phyloP scores from a whole-genome alignment of 2,329 filamentous ascomycete genomes.

The Conoideocrella luteorostrata region DNA sequence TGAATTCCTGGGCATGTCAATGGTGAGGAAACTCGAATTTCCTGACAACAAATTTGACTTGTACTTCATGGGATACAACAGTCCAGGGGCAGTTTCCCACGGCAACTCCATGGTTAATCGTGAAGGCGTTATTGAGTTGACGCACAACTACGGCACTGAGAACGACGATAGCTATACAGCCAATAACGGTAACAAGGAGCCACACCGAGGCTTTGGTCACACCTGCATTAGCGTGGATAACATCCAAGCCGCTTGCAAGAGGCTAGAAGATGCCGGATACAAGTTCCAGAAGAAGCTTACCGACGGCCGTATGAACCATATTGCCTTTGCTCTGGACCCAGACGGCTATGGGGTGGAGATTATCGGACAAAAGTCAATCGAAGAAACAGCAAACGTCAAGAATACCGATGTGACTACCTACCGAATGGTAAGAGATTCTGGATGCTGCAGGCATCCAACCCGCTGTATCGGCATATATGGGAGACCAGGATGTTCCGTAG shows the following conservation, averaged over 20 bases:
- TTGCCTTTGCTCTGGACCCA: constrained; percentile 86
- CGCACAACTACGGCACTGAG: constrained; percentile 83
- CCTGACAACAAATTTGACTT: constrained; percentile 89
- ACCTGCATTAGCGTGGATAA: constrained; percentile 77
- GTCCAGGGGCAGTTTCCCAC: constrained; percentile 64
- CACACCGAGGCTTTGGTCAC: constrained; percentile 77
- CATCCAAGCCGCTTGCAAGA: constrained; percentile 82
- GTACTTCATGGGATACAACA: constrained; percentile 90
- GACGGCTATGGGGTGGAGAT: constrained; percentile 86
- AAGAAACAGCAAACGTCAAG: constrained; percentile 65
- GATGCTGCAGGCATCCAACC: neutral
- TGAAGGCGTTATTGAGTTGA: constrained; percentile 84
- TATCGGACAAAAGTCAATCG: constrained; percentile 63
- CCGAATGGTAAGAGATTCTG: constrained; percentile 47
- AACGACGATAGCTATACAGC: constrained; percentile 72
- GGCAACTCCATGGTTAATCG: constrained; percentile 71
- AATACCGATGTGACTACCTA: constrained; percentile 72
- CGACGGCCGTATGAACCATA: constrained; percentile 79
- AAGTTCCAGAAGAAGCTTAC: constrained; percentile 91
- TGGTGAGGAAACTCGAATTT: constrained; percentile 73
- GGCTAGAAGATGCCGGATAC: constrained; percentile 85
- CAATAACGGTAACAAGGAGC: constrained; percentile 87
- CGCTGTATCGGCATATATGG: neutral
- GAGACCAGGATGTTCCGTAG: neutral
- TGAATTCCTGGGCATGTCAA: constrained; percentile 80